Evolutionary conservation across 257 asterid genomes (phyloP).

Genomic region (Jacaranda copaia): DNA sequence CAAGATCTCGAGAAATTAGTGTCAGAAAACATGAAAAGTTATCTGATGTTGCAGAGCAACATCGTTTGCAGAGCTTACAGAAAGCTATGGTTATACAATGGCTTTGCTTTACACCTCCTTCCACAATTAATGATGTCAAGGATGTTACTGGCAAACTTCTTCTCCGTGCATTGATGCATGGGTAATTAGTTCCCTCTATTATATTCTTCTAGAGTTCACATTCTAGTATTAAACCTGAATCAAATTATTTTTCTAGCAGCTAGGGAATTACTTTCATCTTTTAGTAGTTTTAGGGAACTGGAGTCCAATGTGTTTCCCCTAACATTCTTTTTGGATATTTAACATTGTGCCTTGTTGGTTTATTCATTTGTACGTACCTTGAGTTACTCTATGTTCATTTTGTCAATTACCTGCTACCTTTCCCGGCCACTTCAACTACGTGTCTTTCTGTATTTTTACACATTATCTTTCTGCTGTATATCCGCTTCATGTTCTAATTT

Average conservation of each 20-base stretch:
- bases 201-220: slow-evolving; percentile 22
- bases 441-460: neutral
- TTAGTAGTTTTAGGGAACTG: slow-evolving; percentile 9
- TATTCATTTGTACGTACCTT: neutral
- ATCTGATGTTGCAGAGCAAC: slow-evolving; percentile 85
- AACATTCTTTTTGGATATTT: slow-evolving; percentile 20
- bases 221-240: slow-evolving; percentile 31
- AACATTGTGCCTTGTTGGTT: slow-evolving; percentile 16
- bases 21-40: slow-evolving; percentile 60
- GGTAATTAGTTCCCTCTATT: slow-evolving; percentile 50
- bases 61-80: slow-evolving; percentile 85
- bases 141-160: slow-evolving; percentile 76
- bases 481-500: slow-evolving; percentile 17
- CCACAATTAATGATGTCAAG: slow-evolving; percentile 76
- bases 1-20: slow-evolving; percentile 80
- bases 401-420: slow-evolving; percentile 7
- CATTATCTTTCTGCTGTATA: slow-evolving; percentile 13
- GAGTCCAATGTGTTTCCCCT: neutral
- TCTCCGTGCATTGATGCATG: slow-evolving; percentile 83
- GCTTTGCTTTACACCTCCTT: slow-evolving; percentile 99
- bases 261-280: slow-evolving; percentile 23
- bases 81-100: slow-evolving; percentile 97
- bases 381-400: neutral
- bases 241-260: slow-evolving; percentile 9
- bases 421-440: slow-evolving; percentile 1